phyloP scores from a whole-genome alignment of 1,284 basidiomycete species.

The Ustilago crameri region DNA sequence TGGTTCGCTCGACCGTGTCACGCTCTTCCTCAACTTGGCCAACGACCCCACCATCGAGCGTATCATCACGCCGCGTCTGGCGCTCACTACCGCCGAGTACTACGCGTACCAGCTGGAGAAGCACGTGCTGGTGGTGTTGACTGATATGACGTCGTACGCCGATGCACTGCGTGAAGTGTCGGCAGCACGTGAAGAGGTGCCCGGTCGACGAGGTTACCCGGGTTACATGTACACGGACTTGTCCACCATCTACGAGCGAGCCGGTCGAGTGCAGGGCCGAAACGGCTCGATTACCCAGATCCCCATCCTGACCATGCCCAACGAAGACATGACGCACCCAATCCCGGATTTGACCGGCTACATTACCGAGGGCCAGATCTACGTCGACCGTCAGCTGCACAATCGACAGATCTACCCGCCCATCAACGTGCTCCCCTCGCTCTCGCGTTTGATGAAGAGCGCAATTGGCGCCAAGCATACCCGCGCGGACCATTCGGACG shows the following conservation, averaged over 20 bases:
- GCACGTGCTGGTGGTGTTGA: constrained; percentile 98
- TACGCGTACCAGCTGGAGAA: constrained; percentile 99
- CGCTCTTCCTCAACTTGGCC: constrained; percentile 97
- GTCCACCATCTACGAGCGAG: constrained; percentile 97
- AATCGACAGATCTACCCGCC: constrained; percentile 98
- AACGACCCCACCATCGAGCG: constrained; percentile 99
- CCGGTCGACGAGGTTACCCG: constrained; percentile 98
- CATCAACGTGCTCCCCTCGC: constrained; percentile 97
- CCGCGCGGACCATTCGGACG: constrained; percentile 97
- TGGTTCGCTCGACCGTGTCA: constrained; percentile 95
- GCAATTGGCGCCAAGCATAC: constrained; percentile 98
- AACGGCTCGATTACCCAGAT: constrained; percentile 99
- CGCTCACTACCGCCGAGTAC: constrained; percentile 98
- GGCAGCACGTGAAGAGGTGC: constrained; percentile 98
- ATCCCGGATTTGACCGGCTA: constrained; percentile 99
- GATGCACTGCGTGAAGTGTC: constrained; percentile 94
- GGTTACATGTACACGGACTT: constrained; percentile 80
- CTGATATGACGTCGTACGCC: constrained; percentile 98
- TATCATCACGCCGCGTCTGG: constrained; percentile 98
- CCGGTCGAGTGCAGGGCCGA: constrained; percentile 94
- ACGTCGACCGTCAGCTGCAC: constrained; percentile 88
- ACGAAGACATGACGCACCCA: constrained; percentile 99
- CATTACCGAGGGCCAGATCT: constrained; percentile 98
- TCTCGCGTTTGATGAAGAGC: constrained; percentile 99
- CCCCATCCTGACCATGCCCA: constrained; percentile 99